phyloP scores from a whole-genome alignment of 2,329 filamentous ascomycete species.

The Penicillium frequentans region DNA sequence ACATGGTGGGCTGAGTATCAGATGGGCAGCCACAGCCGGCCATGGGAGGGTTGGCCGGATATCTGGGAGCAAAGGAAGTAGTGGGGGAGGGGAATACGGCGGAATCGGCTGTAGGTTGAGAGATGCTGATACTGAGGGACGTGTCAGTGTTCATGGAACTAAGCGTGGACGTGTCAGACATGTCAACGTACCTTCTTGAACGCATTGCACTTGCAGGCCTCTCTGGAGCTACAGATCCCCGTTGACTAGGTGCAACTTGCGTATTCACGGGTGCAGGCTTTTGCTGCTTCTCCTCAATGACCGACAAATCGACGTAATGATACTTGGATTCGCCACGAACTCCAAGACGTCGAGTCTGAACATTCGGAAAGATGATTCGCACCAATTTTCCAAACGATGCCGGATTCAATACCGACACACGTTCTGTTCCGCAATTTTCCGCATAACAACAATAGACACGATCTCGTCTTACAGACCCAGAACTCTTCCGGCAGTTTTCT shows the following conservation, averaged over 20 bases:
- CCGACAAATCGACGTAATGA: slow-evolving; percentile 68
- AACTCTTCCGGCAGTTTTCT: slow-evolving; percentile 49
- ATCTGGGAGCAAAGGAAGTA: slow-evolving; percentile 36
- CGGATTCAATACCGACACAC: slow-evolving; percentile 92
- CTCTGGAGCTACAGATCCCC: slow-evolving; percentile 20
- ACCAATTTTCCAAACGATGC: slow-evolving; percentile 98
- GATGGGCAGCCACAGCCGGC: slow-evolving; percentile 32
- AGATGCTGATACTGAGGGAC: slow-evolving; percentile 27
- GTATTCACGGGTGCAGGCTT: slow-evolving; percentile 28
- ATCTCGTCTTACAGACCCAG: slow-evolving; percentile 78
- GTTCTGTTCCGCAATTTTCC: slow-evolving; percentile 84
- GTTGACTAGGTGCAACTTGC: slow-evolving; percentile 24
- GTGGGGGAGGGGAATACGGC: slow-evolving; percentile 43
- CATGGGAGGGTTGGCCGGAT: slow-evolving; percentile 22
- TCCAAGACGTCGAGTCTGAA: slow-evolving; percentile 87
- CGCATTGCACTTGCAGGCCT: slow-evolving; percentile 28
- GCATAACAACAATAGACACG: slow-evolving; percentile 96
- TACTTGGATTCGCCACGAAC: slow-evolving; percentile 98
- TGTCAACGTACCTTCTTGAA: slow-evolving; percentile 29
- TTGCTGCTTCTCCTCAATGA: slow-evolving; percentile 47
- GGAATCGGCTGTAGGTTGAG: slow-evolving; percentile 37
- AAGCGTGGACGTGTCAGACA: background rate
- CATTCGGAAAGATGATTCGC: slow-evolving; percentile 89
- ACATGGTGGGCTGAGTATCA: background rate
- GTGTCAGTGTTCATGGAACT: slow-evolving; percentile 5